Evolutionary conservation across 192 early-diverging fungal genomes (phyloP), one percentile per base, ranked within the genome.

Genomic region (Rhizoclosmatium globosum): DNA sequence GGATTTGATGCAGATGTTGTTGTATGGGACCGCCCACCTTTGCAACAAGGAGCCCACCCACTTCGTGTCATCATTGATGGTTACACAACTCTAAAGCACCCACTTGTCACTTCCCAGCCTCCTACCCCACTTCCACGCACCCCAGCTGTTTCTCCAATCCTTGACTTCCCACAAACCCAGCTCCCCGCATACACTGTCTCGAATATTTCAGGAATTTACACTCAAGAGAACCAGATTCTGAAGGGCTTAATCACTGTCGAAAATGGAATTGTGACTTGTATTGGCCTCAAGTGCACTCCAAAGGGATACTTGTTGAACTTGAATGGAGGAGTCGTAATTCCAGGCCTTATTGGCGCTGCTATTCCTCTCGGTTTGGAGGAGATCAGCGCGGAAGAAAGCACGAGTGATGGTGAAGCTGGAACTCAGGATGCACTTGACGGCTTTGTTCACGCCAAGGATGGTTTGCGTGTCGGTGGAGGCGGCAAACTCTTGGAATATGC

Each of bases 1-100:
- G 92, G 93, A 45, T 92, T 92, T 79, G 94, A 95, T 86, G 94
- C 94, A 4, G 94, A 95, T 81, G 75, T 94, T 41, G 93, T 94
- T 6, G 86, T 95, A 65, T 95, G 94, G 94, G 87, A 92, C 47
- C 17, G 88, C 41, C 78, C 90, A 67, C 94, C 94, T 3, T 81
- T 95, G 13, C 61, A 79, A 3, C 78, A 94, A 3, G 93, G 93
- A 21, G 91, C 94, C 6, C 83, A 89, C 77, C 94, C 94, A 60
- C 74, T 94, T 21, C 84, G 91, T 72, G 93, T 95, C 7, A 91
- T 87, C 74, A 83, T 92, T 46, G 94, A 95, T 81, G 94, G 94
- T 50, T 84, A 41, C 43, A 42, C 57, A 15, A 50, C 38, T 7
- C 4, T 57, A 0, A 23, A 9, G 23, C 38, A 23, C 17, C 70